Percentiles rank a stretch among this genome's conserved stretches.
Conservation (phyloP, 78 protist genomes). For the Pigoraptor vietnamica region DNA sequence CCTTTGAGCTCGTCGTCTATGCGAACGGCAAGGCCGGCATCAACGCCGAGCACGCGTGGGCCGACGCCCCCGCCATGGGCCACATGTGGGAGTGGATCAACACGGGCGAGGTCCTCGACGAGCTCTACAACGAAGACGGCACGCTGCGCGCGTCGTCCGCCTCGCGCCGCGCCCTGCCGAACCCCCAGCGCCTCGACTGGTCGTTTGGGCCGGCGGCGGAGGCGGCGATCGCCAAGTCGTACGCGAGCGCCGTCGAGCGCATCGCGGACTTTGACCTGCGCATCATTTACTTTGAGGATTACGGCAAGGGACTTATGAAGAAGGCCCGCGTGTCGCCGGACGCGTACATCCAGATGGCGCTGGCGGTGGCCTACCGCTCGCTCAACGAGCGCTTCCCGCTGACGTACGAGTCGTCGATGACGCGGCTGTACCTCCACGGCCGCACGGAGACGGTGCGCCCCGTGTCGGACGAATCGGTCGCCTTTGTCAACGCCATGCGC, state of each 20-base stretch:
- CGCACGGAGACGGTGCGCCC: conserved; percentile 48
- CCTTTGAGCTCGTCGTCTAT: conserved; percentile 25
- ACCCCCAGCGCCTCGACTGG: background rate
- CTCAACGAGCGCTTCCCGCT: background rate
- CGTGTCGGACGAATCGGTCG: background rate
- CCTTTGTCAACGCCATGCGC: conserved; percentile 7
- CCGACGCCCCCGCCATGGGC: conserved; percentile 29
- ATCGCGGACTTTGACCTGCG: background rate
- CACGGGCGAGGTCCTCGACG: background rate
- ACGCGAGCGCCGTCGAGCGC: background rate
- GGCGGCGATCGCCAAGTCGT: background rate
- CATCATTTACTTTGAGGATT: background rate
- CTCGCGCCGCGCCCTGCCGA: background rate
- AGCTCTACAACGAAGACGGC: background rate
- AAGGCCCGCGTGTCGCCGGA: conserved; percentile 40
- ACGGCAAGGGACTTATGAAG: conserved; percentile 38
- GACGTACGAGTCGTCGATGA: conserved; percentile 57
- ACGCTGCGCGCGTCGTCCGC: background rate
- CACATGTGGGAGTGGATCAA: conserved; percentile 21
- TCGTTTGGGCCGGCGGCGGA: background rate
- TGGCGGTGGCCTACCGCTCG: conserved; percentile 41
- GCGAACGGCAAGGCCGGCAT: conserved; percentile 37
- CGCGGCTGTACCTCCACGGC: conserved; percentile 48
- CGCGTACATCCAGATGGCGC: conserved; percentile 55
- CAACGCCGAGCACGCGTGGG: conserved; percentile 49